These are phyloP conservation scores for Desmodesmus armatus DNA, from an alignment of 139 green algal species.

Conservation along the genomic window DNA sequence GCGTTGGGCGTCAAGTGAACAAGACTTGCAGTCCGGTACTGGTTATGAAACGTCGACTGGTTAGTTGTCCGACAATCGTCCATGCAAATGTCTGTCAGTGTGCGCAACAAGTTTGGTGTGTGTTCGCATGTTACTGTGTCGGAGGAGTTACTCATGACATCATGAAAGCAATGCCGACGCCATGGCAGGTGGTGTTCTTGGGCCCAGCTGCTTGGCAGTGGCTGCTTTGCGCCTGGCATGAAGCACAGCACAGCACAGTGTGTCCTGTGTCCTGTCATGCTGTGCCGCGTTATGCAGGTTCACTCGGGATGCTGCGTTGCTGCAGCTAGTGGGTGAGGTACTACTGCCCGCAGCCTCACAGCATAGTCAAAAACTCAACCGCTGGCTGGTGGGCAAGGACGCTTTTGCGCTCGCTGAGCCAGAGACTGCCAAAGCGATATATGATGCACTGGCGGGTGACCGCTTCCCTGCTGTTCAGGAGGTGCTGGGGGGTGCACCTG, in stretches of 20 bases:
- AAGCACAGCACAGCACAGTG: neutral
- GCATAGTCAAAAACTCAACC: slow-evolving; percentile 4
- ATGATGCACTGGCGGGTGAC: slow-evolving; percentile 55
- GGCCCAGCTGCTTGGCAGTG: too few relatives aligned
- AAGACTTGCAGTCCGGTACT: too few relatives aligned
- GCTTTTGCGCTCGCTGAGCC: slow-evolving; percentile 78
- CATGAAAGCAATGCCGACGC: too few relatives aligned
- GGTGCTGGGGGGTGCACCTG: neutral
- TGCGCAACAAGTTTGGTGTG: slow-evolving; percentile 11
- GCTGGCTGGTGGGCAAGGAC: slow-evolving; percentile 79
- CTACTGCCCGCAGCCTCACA: slow-evolving; percentile 60
- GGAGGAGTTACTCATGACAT: too few relatives aligned
- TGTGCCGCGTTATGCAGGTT: slow-evolving; percentile 66
- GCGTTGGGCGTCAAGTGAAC: too few relatives aligned
- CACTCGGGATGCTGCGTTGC: slow-evolving; percentile 61
- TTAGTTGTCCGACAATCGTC: too few relatives aligned
- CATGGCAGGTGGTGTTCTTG: too few relatives aligned
- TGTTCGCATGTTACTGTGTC: neutral
- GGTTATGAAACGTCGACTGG: too few relatives aligned
- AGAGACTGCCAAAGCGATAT: slow-evolving; percentile 67
- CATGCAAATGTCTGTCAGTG: too few relatives aligned
- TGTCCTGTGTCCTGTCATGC: neutral
- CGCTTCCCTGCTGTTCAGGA: slow-evolving; percentile 48
- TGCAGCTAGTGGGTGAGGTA: slow-evolving; percentile 72
- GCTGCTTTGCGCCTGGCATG: too few relatives aligned